Evolutionary conservation across 441 rosid species (phyloP).

Genomic region (Oxalis stricta): DNA sequence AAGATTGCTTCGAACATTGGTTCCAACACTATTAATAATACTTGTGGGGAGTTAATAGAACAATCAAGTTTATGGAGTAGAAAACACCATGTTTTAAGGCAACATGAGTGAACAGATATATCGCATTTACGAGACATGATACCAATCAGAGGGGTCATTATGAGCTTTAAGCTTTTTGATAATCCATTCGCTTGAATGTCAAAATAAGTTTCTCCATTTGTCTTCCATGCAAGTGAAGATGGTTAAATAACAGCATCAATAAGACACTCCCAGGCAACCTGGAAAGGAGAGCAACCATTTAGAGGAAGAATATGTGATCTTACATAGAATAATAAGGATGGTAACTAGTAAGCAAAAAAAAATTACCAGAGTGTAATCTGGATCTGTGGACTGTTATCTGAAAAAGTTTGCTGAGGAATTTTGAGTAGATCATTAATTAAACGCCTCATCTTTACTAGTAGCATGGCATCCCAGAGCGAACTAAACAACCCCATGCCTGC

Average conservation of each 20-base stretch:
- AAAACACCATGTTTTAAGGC: slow-evolving; percentile 44
- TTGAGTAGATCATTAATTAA: slow-evolving; percentile 42
- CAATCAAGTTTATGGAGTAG: slow-evolving; percentile 41
- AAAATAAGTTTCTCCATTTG: slow-evolving; percentile 5
- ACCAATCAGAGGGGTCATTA: slow-evolving; percentile 36
- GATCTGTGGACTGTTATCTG: slow-evolving; percentile 33
- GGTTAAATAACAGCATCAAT: slow-evolving; percentile 31
- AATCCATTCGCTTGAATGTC: slow-evolving; percentile 17
- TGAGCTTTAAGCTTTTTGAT: slow-evolving; percentile 32
- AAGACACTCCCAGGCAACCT: slow-evolving; percentile 56
- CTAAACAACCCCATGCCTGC: slow-evolving; percentile 56
- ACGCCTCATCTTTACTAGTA: slow-evolving; percentile 24
- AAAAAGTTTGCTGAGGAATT: slow-evolving; percentile 36
- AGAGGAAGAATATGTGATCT: not conserved
- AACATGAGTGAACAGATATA: slow-evolving; percentile 26
- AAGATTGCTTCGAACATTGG: slow-evolving; percentile 36
- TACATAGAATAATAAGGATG: not conserved
- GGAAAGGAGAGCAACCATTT: slow-evolving; percentile 6
- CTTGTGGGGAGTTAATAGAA: slow-evolving; percentile 16
- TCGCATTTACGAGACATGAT: slow-evolving; percentile 31
- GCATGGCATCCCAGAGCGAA: slow-evolving; percentile 29
- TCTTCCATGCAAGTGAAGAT: slow-evolving; percentile 7
- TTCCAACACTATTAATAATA: slow-evolving; percentile 22
- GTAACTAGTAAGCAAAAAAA: not conserved
- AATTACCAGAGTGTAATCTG: slow-evolving; percentile 22